Base-by-base conservation (phyloP, 2,329 filamentous ascomycete genomes). In the Fusarium torulosum region DNA sequence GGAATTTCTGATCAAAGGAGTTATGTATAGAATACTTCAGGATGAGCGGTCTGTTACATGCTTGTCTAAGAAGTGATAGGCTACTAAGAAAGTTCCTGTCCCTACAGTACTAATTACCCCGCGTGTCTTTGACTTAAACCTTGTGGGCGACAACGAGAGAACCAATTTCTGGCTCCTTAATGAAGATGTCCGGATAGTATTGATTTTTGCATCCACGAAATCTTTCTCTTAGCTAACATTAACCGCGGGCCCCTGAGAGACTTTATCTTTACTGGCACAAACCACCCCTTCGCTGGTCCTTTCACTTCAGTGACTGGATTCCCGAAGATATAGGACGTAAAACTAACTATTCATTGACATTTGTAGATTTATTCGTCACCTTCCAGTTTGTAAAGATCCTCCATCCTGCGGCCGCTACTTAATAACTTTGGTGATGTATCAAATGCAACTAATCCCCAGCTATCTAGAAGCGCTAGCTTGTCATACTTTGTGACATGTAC, bases 301-400 rank as follows among this genome's bases (percentile, higher is more conserved):
- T 69, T 70, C 23, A 25, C 43, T 13, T 51, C 51, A 4, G 33
- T 56, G 3, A 21, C 40, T 19, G 52, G 59, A 19, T 56, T 67
- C 3, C 66, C n/a, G n/a, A n/a, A 23, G 23, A 23, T 23, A 23
- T 23, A 23, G 23, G 23, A 4, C 23, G 23, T 23, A 7, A 23
- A 23, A 7, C 23, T 23, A 7, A 7, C 4, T 23, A 4, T 23
- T 4, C 23, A 23, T 23, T 23, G 23, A 23, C 23, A 23, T 23
- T 7, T 7, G 23, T 4, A 23, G 7, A 31, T 31, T 7, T n/a
- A 31, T 3, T 11, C 7, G 7, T 27, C 7, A 43, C 6, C 6
- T 8, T 27, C 3, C 21, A 43, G n/a, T 6, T 4, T n/a, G 25
- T 29, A 43, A 11, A 43, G 41, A 29, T 43, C 23, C 8, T 43